Percentiles rank a stretch among this genome's conserved stretches.
These are phyloP conservation scores for Lactarius evosmus DNA, from an alignment of 768 basidiomycete species.

Conservation along the genomic window DNA sequence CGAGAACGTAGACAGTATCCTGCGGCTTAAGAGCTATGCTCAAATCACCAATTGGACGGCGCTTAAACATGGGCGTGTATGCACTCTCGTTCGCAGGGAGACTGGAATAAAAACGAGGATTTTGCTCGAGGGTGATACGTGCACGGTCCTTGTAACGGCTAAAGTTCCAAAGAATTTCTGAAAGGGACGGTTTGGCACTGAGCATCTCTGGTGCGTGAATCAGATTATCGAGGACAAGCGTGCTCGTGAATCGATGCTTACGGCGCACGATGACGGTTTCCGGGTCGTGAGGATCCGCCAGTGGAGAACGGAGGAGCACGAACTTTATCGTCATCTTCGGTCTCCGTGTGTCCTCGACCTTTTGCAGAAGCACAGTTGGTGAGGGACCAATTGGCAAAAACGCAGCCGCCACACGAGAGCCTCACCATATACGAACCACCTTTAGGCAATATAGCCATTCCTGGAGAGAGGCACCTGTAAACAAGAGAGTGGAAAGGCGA, in stretches of 20 bases:
- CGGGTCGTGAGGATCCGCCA: not conserved
- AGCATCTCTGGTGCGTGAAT: constrained; percentile 6
- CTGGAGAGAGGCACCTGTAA: not conserved
- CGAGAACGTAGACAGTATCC: constrained; percentile 8
- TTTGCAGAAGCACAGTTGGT: not conserved
- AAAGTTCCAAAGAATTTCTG: constrained; percentile 24
- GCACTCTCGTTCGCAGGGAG: not conserved
- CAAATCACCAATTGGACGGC: not conserved
- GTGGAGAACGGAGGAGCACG: not conserved
- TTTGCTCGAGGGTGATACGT: constrained; percentile 14
- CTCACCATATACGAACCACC: not conserved
- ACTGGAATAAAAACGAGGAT: constrained; percentile 17
- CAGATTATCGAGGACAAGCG: not conserved
- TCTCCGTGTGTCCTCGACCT: not conserved
- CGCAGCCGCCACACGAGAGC: not conserved
- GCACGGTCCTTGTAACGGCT: not conserved
- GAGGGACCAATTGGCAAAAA: not conserved
- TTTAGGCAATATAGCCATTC: not conserved
- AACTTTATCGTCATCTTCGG: not conserved
- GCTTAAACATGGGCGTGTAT: not conserved
- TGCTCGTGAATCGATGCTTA: not conserved
- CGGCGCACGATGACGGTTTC: constrained; percentile 3
- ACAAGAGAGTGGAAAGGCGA: not conserved
- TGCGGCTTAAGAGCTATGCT: not conserved
- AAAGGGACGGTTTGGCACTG: not conserved